Base-by-base conservation (phyloP, 1,284 basidiomycete genomes). In the Hemileia vastatrix region DNA sequence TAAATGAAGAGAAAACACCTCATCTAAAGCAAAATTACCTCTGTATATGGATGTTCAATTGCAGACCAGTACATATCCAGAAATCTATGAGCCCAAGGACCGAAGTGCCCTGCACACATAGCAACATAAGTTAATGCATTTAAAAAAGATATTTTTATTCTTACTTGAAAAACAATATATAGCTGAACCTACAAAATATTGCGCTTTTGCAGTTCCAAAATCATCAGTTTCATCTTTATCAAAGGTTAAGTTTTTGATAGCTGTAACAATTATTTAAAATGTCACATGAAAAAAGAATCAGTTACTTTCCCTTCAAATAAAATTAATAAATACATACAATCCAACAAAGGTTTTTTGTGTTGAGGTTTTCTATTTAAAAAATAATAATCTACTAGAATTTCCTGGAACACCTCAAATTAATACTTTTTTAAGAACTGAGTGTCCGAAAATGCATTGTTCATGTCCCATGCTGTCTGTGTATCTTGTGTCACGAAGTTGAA, bases 21-120 rank as follows among this genome's bases (percentile, higher is more conserved):
- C 31, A 51, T 40, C 24, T 40, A 55, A 60, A 57, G 58, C 36
- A 54, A 24, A 62, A 76, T 57, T 74, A 88, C 89, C 77, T 93
- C 90, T 24, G 87, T 87, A 75, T 90, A 93, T 48, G 84, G 83
- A 11, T 87, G 89, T 68, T 85, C 82, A 23, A 87, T 81, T 67
- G 88, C 87, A 31, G 83, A 81, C 71, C 92, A 85, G 70, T 89
- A 83, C 40, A 87, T 70, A 51, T 84, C 79, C 63, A 85, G 79
- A 72, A 88, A 88, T 70, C 82, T 81, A 61, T 85, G 81, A 13
- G 84, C 79, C 76, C 83, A 79, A 1, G 85, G 79, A 47, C 83
- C 81, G 73, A 90, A 88, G 68, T 88, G 87, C 81, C 88, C 88
- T 89, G 68, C 79, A 84, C 80, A 86, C 86, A 88, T 68, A 31